Base-by-base conservation (phyloP, 768 basidiomycete genomes). In the Tulasnella sp. region DNA sequence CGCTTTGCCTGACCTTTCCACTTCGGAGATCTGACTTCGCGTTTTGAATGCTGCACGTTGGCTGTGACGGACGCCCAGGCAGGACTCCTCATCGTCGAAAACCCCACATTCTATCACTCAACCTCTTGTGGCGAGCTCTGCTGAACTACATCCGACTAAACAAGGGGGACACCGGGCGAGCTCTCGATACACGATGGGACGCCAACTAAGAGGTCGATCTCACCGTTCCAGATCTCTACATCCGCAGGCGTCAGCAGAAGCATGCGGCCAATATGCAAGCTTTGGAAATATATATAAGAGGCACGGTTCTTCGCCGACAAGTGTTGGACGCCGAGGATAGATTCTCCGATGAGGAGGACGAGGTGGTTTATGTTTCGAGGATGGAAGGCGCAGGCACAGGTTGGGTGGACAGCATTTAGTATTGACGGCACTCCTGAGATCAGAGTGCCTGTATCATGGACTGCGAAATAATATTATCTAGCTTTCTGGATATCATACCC, bases 1-100 rank as follows among this genome's bases (percentile, higher is more conserved):
- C 25, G n/a, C 34, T 31, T 11, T 34, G 11, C 89, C 9, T 89
- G 88, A 3, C 88, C 88, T 1, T 88, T 89, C 1, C 81, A 88
- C 76, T n/a, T n/a, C n/a, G n/a, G n/a, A n/a, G n/a, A n/a, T n/a
- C n/a, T n/a, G n/a, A n/a, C n/a, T n/a, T 89, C 88, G 79, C 88
- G 86, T 78, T 82, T 80, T 2, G 84, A 88, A 31, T 79, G 72
- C 78, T 79, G 38, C 22, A 36, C 25, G 78, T 40, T 11, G 79
- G 75, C 75, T 14, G 29, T 76, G 7, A 76, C 64, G 7, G 6
- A 37, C 7, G 69, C 76, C 12, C 38, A 72, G 69, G 76, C 69
- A 11, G 37, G 74, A 39, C 70, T 76, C 15, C 42, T 76, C 36
- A 52, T 76, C 29, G 49, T 75, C 2, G 74, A 67, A 5, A 67